Conservation (phyloP, 2,329 filamentous ascomycete species). For the Hysterium pulicare region DNA sequence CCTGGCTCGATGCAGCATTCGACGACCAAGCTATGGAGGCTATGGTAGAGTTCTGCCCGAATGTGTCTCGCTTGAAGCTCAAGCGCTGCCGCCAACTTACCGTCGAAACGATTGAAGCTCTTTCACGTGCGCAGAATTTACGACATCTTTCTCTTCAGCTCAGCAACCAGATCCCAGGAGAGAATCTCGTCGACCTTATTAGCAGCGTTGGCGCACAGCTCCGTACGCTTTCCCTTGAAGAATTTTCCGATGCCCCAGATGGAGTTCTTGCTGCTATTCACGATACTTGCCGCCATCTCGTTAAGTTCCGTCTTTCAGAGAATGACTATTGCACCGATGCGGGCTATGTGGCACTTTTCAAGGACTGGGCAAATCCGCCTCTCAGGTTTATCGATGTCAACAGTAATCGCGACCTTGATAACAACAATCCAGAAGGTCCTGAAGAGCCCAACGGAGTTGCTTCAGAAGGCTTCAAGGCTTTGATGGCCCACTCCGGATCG, state of each 20-base stretch:
- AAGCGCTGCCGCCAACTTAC: conserved; percentile 74
- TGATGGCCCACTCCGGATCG: conserved; percentile 79
- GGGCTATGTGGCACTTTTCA: conserved; percentile 71
- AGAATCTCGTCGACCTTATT: conserved; percentile 61
- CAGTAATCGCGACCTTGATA: conserved; percentile 73
- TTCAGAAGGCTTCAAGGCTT: conserved; percentile 68
- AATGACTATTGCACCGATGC: conserved; percentile 73
- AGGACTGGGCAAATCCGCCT: conserved; percentile 68
- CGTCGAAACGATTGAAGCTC: conserved; percentile 60
- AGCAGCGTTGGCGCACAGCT: conserved; percentile 61
- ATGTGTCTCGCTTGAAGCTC: conserved; percentile 73
- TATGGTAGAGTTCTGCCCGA: conserved; percentile 63
- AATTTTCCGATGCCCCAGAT: conserved; percentile 57
- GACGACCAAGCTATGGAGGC: conserved; percentile 64
- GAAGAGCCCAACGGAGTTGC: conserved; percentile 68
- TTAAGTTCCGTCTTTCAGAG: conserved; percentile 77
- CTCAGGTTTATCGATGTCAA: conserved; percentile 71
- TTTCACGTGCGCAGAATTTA: conserved; percentile 62
- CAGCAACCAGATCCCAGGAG: conserved; percentile 54
- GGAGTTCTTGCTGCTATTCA: conserved; percentile 67
- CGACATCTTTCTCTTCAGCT: conserved; percentile 74
- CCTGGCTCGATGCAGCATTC: conserved; percentile 80
- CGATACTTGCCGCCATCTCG: conserved; percentile 62
- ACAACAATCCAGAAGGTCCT: conserved; percentile 62
- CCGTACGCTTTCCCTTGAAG: conserved; percentile 73